A percentile compares a stretch with the other conserved stretches of the same genome.
phyloP scores from a whole-genome alignment of 768 basidiomycete species.

The Rhodotorula toruloides region DNA sequence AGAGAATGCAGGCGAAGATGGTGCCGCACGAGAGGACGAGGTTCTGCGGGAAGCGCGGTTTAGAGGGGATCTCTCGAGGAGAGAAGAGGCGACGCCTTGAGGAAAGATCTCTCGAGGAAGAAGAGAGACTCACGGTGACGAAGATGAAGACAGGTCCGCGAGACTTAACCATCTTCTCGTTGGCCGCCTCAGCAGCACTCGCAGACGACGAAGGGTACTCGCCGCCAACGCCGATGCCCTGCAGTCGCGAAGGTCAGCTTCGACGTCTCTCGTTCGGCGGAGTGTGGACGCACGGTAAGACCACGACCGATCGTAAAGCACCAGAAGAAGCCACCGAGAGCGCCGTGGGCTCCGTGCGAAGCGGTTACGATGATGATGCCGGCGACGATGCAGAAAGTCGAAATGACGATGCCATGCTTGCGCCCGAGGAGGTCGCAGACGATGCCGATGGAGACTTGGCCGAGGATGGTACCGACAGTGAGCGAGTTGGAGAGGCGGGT shows the following conservation, averaged over 20 bases:
- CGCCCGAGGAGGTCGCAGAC: constrained; percentile 70
- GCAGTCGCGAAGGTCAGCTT: background rate
- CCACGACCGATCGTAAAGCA: constrained; percentile 67
- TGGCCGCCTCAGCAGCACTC: constrained; percentile 63
- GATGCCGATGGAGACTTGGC: constrained; percentile 50
- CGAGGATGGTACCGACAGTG: constrained; percentile 58
- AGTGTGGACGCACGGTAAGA: constrained; percentile 49
- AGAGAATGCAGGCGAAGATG: constrained; percentile 61
- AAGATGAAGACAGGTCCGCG: constrained; percentile 70
- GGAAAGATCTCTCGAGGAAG: background rate
- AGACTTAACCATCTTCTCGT: constrained; percentile 59
- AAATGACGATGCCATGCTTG: constrained; percentile 66
- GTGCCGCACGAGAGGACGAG: constrained; percentile 57
- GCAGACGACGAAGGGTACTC: constrained; percentile 68
- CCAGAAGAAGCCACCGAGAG: constrained; percentile 63
- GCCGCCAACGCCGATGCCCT: constrained; percentile 28
- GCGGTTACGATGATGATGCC: constrained; percentile 66
- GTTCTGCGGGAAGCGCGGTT: constrained; percentile 11
- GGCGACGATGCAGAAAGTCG: constrained; percentile 64
- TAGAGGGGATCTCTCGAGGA: background rate
- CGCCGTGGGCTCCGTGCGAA: constrained; percentile 60
- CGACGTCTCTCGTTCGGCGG: too few species aligned
- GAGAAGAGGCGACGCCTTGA: background rate
- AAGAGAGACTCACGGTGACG: constrained; percentile 53
- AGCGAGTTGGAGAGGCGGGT: constrained; percentile 68